Conservation (phyloP, 2,329 filamentous ascomycete species). For the Ascochyta lentis region DNA sequence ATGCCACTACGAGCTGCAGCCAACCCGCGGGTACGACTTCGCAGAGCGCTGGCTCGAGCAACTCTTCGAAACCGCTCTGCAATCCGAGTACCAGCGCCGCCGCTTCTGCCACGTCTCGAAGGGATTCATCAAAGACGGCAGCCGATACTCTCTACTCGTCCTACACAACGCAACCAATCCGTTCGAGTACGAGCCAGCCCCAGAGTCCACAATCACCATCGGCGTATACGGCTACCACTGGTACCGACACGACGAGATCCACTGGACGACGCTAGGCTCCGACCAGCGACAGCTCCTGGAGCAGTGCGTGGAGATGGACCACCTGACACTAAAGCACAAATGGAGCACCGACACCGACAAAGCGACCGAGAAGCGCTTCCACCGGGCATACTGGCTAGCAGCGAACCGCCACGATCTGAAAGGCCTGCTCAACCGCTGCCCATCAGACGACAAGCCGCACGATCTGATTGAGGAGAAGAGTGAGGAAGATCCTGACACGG, state of each 20-base stretch:
- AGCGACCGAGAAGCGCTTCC: constrained; percentile 32
- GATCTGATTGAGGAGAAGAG: constrained; percentile 12
- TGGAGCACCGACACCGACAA: constrained; percentile 24
- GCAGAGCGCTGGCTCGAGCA: constrained; percentile 19
- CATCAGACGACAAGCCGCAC: constrained; percentile 12
- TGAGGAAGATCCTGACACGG: constrained; percentile 8
- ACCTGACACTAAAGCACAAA: constrained; percentile 12
- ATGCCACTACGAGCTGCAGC: constrained; percentile 26
- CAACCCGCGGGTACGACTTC: constrained; percentile 8
- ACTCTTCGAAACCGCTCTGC: not conserved
- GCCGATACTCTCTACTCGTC: constrained; percentile 30
- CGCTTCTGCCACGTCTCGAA: constrained; percentile 24
- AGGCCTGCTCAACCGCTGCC: constrained; percentile 21
- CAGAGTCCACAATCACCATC: constrained; percentile 26
- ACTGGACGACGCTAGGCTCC: constrained; percentile 34
- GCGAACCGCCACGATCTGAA: constrained; percentile 26
- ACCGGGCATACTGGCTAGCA: constrained; percentile 39
- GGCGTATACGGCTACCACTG: constrained; percentile 33
- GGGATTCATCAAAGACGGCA: constrained; percentile 36
- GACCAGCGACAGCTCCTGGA: constrained; percentile 11
- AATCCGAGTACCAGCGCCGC: not conserved
- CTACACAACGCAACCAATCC: constrained; percentile 38
- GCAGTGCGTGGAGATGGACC: not conserved
- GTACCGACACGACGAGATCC: constrained; percentile 27
- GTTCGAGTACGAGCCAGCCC: constrained; percentile 7